A percentile compares a stretch with the other conserved stretches of the same genome.
Evolutionary conservation across 1,284 basidiomycete genomes (phyloP).

Genomic region (Phlebopus sp.): DNA sequence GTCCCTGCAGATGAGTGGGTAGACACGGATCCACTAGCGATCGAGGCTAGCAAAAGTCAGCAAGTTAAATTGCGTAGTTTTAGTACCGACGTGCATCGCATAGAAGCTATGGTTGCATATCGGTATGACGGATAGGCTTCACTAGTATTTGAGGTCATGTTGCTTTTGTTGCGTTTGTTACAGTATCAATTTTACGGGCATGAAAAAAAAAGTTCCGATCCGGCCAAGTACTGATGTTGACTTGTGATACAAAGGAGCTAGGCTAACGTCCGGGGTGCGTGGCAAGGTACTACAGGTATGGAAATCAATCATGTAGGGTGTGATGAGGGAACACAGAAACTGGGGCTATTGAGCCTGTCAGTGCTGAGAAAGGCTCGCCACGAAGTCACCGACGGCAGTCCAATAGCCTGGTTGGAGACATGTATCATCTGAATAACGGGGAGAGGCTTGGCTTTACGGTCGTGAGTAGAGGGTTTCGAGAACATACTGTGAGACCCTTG

Average conservation of each 20-base stretch:
- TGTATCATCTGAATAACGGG: constrained; percentile 58
- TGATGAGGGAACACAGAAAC: neutral
- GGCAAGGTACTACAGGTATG: neutral
- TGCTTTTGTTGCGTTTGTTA: neutral
- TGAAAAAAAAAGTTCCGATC: constrained; percentile 1
- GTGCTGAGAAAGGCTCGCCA: constrained; percentile 34
- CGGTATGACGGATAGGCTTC: constrained; percentile 60
- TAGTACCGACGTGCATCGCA: constrained; percentile 86
- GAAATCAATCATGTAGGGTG: neutral
- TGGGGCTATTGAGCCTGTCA: constrained; percentile 8
- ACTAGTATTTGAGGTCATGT: neutral
- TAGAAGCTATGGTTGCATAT: constrained; percentile 88
- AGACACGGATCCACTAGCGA: constrained; percentile 92
- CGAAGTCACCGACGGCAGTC: constrained; percentile 57
- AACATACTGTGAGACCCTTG: constrained; percentile 71
- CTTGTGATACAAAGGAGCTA: neutral
- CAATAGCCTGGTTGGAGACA: constrained; percentile 68
- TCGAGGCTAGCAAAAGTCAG: constrained; percentile 94
- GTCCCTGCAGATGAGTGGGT: constrained; percentile 91
- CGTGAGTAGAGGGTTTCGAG: neutral
- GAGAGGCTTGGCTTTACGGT: neutral
- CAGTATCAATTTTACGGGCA: neutral
- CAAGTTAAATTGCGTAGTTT: constrained; percentile 91
- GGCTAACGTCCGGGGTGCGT: neutral
- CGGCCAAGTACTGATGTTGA: neutral